Conservation (phyloP, 2,329 filamentous ascomycete genomes). For the Graphiopsis chlorocephala region DNA sequence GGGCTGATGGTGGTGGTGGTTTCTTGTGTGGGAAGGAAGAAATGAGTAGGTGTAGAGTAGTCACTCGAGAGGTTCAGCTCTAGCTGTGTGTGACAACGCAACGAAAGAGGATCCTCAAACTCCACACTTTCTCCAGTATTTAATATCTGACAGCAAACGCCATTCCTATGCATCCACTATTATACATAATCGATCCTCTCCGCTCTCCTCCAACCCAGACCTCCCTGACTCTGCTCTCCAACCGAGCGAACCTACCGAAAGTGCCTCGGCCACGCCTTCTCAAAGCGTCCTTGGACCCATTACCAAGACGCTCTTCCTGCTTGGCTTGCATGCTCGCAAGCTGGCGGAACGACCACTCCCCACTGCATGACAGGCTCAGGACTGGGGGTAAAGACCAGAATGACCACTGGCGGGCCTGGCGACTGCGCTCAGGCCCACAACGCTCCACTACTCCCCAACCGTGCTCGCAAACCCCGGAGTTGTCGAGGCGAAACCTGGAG, state of each 20-base stretch:
- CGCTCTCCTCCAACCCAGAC: neutral
- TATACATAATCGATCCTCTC: neutral
- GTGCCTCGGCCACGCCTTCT: constrained; percentile 1
- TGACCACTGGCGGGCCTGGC: too few species aligned
- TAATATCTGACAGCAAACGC: neutral
- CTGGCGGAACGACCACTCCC: neutral
- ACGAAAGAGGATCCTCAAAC: neutral
- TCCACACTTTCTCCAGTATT: neutral
- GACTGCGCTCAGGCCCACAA: neutral
- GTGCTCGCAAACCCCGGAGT: neutral
- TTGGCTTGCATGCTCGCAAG: constrained; percentile 2
- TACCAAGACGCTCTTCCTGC: constrained; percentile 1
- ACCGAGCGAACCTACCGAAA: neutral
- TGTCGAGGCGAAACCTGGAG: neutral
- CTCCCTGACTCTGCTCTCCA: neutral
- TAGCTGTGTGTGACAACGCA: neutral
- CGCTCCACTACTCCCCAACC: neutral
- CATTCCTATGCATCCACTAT: neutral
- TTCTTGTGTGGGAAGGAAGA: neutral
- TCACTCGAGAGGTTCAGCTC: neutral
- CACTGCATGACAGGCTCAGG: neutral
- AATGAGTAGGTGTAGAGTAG: too few species aligned
- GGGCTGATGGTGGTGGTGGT: neutral
- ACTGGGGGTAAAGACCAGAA: neutral
- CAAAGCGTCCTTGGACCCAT: neutral